These are phyloP conservation scores for Boletus coffeatus DNA, from an alignment of 1,284 basidiomycete genomes.

Conservation along the genomic window DNA sequence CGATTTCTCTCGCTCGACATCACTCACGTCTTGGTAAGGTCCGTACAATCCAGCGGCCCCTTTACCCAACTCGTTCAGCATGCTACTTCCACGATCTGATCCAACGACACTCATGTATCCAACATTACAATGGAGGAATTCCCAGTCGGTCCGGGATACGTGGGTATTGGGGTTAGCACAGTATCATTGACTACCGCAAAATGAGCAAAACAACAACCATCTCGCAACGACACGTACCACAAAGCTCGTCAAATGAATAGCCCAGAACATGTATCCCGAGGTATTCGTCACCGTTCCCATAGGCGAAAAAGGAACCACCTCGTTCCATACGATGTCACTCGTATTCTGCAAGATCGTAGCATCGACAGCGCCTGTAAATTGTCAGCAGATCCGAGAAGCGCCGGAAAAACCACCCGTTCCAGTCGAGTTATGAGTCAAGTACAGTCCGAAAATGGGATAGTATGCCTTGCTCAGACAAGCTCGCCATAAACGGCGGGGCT, in stretches of 20 bases:
- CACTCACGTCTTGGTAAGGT: slow-evolving; percentile 69
- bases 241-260: slow-evolving; percentile 57
- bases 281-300: slow-evolving; percentile 47
- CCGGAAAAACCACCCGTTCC: slow-evolving; percentile 36
- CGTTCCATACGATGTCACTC: slow-evolving; percentile 62
- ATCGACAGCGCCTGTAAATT: slow-evolving; percentile 60
- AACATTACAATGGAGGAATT: slow-evolving; percentile 67
- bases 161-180: slow-evolving; percentile 52
- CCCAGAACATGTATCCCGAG: slow-evolving; percentile 81
- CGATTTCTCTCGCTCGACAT: background rate
- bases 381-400: background rate
- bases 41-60: slow-evolving; percentile 78
- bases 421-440: slow-evolving; percentile 49
- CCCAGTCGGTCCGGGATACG: slow-evolving; percentile 55
- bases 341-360: slow-evolving; percentile 56
- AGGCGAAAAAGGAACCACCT: slow-evolving; percentile 68
- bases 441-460: slow-evolving; percentile 71
- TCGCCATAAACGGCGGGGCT: slow-evolving; percentile 65
- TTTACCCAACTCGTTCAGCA: slow-evolving; percentile 33
- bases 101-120: slow-evolving; percentile 54
- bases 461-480: slow-evolving; percentile 54
- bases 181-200: slow-evolving; percentile 52
- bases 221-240: slow-evolving; percentile 36
- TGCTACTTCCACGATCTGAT: background rate
- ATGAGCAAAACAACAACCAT: slow-evolving; percentile 1